Evolutionary conservation across 2,329 filamentous ascomycete genomes (phyloP), one percentile per base, ranked within the genome.

Genomic region (Phaeosphaeriaceae sp.): DNA sequence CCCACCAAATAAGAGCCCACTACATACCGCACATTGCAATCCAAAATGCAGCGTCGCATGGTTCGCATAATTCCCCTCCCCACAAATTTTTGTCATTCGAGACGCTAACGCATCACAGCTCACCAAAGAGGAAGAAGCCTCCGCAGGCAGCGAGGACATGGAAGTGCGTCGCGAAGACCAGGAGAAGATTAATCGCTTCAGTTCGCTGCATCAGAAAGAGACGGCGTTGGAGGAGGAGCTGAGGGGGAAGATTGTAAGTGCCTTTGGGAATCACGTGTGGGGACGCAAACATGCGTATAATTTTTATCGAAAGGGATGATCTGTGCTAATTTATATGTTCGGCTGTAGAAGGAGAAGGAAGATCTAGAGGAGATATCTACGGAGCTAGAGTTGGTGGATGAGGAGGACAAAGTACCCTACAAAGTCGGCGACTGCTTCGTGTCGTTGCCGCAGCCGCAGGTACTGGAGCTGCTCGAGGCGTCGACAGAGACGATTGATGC

Each of bases 181-280:
- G 79, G 93, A 98, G 82, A 96, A 95, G 81, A 99, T 99, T 87
- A 99, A 99, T 81, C 90, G 89, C 65, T 99, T 99, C 84, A 97
- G 93, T 79, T 89, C 93, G 46, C 84, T 99, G 62, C 95, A 99
- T 78, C 92, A 96, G 76, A 90, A 91, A 51, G 91, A 97, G 76
- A 84, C 90, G 33, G 79, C 84, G 2, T 78, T 98, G 3, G 89
- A 96, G 74, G 93, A 96, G 48, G 88, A 95, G 69, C 80, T 98
- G 65, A 90, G 90, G 74, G 77, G 80, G 6, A 97, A 96, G 77
- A 88, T 88, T 77, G 94, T 93, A 77, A 60, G 87, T 78, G 21
- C 40, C 25, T 31, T 27, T 36, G 15, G 6, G 25, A 13, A 13
- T 36, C 31, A 36, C 31, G 31, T 36, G 31, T 11, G 31, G 31